These are phyloP conservation scores for Amanita thiersii DNA, from an alignment of 768 basidiomycete species.

Conservation along the genomic window DNA sequence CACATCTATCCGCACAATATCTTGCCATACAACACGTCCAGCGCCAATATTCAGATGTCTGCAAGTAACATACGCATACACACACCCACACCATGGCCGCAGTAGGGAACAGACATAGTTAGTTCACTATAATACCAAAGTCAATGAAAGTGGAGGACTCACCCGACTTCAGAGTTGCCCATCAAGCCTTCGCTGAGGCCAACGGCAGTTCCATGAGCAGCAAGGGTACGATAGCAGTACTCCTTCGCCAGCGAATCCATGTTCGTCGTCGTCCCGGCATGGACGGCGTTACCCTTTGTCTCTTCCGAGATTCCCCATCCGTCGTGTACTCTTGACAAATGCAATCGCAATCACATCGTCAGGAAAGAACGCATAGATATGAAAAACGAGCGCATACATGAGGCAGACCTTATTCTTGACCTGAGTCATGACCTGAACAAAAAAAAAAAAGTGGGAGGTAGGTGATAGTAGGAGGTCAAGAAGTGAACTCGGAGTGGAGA, in stretches of 20 bases:
- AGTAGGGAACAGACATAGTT: no score
- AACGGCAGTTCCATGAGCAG: constrained; percentile 87
- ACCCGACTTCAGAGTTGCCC: constrained; percentile 99
- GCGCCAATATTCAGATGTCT: constrained; percentile 95
- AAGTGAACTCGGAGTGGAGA: no score
- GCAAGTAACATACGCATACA: no score
- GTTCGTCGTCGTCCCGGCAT: constrained; percentile 72
- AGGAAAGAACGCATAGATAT: neutral
- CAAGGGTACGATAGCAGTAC: constrained; percentile 62
- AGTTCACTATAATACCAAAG: neutral
- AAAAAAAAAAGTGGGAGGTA: no score
- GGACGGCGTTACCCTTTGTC: constrained; percentile 82
- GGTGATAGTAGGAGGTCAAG: constrained; percentile 2
- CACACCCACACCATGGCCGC: no score
- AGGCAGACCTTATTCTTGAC: constrained; percentile 88
- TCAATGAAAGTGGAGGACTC: constrained; percentile 21
- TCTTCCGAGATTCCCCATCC: constrained; percentile 82
- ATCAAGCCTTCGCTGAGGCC: constrained; percentile 91
- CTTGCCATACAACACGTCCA: constrained; percentile 94
- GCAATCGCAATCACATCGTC: neutral
- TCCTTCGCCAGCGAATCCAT: constrained; percentile 85
- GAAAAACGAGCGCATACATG: constrained; percentile 49
- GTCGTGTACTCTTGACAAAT: constrained; percentile 71
- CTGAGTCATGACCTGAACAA: constrained; percentile 21
- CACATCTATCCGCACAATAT: constrained; percentile 92